Base-by-base conservation (phyloP, 192 early-diverging fungal genomes). In the Backusella morwellensis region DNA sequence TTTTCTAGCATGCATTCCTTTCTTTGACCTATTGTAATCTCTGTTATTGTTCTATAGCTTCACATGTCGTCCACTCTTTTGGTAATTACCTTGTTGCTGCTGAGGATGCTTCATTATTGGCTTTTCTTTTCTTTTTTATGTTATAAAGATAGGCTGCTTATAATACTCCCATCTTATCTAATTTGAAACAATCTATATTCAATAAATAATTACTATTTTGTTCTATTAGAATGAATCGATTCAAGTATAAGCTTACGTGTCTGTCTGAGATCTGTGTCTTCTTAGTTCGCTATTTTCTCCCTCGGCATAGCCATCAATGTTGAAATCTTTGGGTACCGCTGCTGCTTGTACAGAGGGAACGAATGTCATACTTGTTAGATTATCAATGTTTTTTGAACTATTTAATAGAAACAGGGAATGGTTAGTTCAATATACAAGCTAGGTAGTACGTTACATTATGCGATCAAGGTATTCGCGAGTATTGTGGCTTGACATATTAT, bases 301-400 rank as follows among this genome's bases (percentile, higher is more conserved):
- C 29, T 78, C 80, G 73, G 42, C 69, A 23, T 77, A 82, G 41
- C 78, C 80, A 52, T 82, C 77, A 35, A 68, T 47, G 35, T 77
- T 75, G 42, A 82, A 75, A 40, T 82, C 80, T 34, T 77, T 68
- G 35, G 77, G 80, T 38, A 78, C 80, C 47, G 78, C 77, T 77
- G 96, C 92, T 88, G 95, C 92, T 80, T 95, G 94, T 14, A 97
- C 95, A 36, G 90, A 91, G 0, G 95, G 95, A 14, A 93, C 94
- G 67, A 88, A 86, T 12, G 92, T 82, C 78, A 95, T 85, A 52
- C 89, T 79, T 38, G 89, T 79, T 83, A 95, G 79, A 79, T 91
- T 90, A 56, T 91, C 90, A 73, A 88, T 82, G 36, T 90, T 87
- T 38, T 86, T 85, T 19, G 83, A 78, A 59, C 87, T 88, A 47